Evolutionary conservation across 805 yeast genomes (phyloP), one percentile per base, ranked within the genome.

Genomic region (Candida sithepensis): DNA sequence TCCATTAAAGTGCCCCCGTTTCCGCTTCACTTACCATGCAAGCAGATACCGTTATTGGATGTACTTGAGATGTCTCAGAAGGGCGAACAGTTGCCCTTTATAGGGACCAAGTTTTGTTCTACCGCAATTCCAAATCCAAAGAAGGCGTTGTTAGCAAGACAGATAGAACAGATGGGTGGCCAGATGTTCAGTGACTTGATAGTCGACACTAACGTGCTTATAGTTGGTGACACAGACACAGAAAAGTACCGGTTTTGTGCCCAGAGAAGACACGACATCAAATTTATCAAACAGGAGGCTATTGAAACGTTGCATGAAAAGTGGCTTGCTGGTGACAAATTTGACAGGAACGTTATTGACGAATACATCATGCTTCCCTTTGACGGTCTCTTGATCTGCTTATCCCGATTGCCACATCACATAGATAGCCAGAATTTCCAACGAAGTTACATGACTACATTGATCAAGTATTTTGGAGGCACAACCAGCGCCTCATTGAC

Each of bases 91-190:
- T 16, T 34, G 38, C 38, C 38, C 38, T 34, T 34, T 16, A 18
- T 63, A 13, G 79, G 77, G 18, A 55, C 75, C 33, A 68, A 71
- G 40, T 82, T 81, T 60, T 81, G 85, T 52, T 77, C 82, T 45
- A 82, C 88, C 4, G 78, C 81, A 3, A 63, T 82, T 26, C 64
- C 68, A 3, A 59, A 71, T 9, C 60, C 65, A 2, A 59, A 65
- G 30, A 70, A 79, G 52, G 68, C 71, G 21, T 72, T 68, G 14
- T 57, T 82, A 23, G 69, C 74, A 2, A 60, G 65, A 9, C 74
- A 74, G 57, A 72, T 84, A 47, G 60, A 66, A 23, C 67, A 73
- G 8, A 69, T 85, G 61, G 92, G 91, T 7, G 91, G 90, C 1
- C 58, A 56, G 9, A 78, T 73, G 53, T 71, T 74, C 48, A 72